A percentile compares a stretch with the other conserved stretches of the same genome.
These are phyloP conservation scores for Dothideomycetes sp. DNA, from an alignment of 2,329 filamentous ascomycete genomes.

Conservation along the genomic window DNA sequence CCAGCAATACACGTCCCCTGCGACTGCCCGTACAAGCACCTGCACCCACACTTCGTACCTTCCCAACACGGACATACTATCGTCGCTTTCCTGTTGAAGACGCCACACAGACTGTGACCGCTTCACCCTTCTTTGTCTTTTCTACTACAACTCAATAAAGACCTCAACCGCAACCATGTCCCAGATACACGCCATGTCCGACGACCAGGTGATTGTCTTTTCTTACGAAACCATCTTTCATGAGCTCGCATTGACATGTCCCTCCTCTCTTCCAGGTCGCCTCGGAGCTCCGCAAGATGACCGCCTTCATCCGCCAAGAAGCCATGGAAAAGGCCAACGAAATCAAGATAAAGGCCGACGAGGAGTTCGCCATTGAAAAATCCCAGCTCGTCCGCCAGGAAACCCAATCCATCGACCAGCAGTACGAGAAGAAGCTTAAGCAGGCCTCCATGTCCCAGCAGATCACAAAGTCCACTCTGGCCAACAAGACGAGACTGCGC, in stretches of 20 bases:
- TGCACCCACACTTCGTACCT: no score
- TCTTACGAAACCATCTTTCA: neutral
- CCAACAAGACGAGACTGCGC: constrained; percentile 90
- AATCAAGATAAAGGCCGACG: constrained; percentile 96
- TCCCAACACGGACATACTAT: no score
- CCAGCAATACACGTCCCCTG: no score
- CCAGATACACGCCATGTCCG: constrained; percentile 86
- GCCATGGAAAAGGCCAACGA: constrained; percentile 93
- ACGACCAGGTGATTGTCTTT: constrained; percentile 69
- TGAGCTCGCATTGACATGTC: constrained; percentile 17
- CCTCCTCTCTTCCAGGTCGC: constrained; percentile 61
- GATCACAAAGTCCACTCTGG: constrained; percentile 89
- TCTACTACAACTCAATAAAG: no score
- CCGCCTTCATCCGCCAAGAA: constrained; percentile 98
- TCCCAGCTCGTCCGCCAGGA: constrained; percentile 96
- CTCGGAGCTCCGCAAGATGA: constrained; percentile 99
- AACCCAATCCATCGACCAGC: constrained; percentile 79
- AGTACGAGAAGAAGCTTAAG: constrained; percentile 99
- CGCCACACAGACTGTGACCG: no score
- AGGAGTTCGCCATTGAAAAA: constrained; percentile 98
- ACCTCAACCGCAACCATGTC: constrained; percentile 72
- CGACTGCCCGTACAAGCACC: no score
- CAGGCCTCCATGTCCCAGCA: constrained; percentile 97
- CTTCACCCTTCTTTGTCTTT: no score
- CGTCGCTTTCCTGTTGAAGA: no score